Base-by-base conservation (phyloP, 495 filamentous ascomycete species). In the Melanomma pulvis-pyrius region DNA sequence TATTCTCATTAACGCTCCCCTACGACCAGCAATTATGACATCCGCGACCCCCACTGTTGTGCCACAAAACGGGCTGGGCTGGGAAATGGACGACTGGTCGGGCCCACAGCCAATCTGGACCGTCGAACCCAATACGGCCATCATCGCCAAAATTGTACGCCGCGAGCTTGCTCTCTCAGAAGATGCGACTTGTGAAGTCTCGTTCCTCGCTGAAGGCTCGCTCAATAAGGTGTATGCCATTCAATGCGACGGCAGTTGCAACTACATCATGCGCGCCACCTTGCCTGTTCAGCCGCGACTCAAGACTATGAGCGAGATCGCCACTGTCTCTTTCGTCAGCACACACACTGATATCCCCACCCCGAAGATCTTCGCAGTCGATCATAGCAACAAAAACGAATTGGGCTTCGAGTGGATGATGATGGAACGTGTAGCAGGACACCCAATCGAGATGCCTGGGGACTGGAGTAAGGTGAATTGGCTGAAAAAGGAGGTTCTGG, bases 351-450 rank as follows among this genome's bases (percentile, higher is more conserved):
- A 29, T 24, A 6, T 17, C 7, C 49, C 49, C 25, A 3, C 25
- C 17, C 49, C 49, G 25, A 13, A 15, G 21, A 22, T 52, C 19
- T 21, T 52, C 2, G 13, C 11, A 29, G 9, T n/a, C 13, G 17
- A 29, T 2, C 4, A 7, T 15, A 6, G 22, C 25, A 25, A 25
- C 49, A 24, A 5, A 4, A 52, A 52, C 49, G 49, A 52, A 29
- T 29, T 52, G 21, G 21, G 25, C 25, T 52, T 52, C 25, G 49
- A 11, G 49, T 52, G 49, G 49, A 29, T 52, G 49, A 25, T 52
- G 2, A 52, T 52, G 21, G 49, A 52, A 12, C 21, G 49, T 15
- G 49, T 52, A 52, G 8, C 49, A 7, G 25, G 49, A 3, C 5
- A 26, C 5, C 19, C 25, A 7, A 6, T 47, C 44, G 44, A 47